phyloP scores from a whole-genome alignment of 495 filamentous ascomycete genomes.

The Rostrohypoxylon terebratum region DNA sequence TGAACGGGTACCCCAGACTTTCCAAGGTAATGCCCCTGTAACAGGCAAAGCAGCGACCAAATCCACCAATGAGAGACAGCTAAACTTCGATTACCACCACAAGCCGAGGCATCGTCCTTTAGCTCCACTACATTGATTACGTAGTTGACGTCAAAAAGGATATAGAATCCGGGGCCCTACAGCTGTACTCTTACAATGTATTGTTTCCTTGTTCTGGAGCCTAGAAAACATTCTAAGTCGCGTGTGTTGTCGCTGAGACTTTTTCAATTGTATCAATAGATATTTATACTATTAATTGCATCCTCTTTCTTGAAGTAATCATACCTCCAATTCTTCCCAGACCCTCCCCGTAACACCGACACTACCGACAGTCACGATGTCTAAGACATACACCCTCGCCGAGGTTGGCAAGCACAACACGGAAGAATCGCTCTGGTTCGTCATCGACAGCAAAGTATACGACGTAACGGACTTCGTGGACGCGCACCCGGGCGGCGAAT shows the following conservation, averaged over 20 bases:
- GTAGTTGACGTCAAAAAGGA: constrained; percentile 27
- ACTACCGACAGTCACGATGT: constrained; percentile 28
- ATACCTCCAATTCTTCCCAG: background rate
- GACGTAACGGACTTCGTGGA: constrained; percentile 93
- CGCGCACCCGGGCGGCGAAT: constrained; percentile 88
- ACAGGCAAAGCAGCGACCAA: constrained; percentile 5
- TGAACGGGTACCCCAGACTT: constrained; percentile 5
- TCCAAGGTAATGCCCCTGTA: background rate
- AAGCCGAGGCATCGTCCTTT: constrained; percentile 38
- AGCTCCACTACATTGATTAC: constrained; percentile 2
- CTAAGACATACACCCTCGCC: constrained; percentile 73
- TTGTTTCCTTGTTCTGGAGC: constrained; percentile 8
- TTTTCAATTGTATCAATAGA: background rate
- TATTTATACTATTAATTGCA: constrained; percentile 1
- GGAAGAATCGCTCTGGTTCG: constrained; percentile 80
- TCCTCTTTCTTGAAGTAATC: background rate
- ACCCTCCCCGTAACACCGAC: background rate
- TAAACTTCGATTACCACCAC: constrained; percentile 25
- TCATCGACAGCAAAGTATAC: constrained; percentile 92
- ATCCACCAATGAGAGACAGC: constrained; percentile 29
- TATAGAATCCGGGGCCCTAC: background rate
- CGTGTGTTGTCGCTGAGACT: constrained; percentile 4
- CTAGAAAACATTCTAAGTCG: background rate
- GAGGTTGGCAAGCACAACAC: constrained; percentile 86
- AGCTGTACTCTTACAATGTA: constrained; percentile 3